Percentiles rank a stretch among this genome's conserved stretches.
Evolutionary conservation across 495 filamentous ascomycete species (phyloP).

Genomic region (Entonaema liquescens): DNA sequence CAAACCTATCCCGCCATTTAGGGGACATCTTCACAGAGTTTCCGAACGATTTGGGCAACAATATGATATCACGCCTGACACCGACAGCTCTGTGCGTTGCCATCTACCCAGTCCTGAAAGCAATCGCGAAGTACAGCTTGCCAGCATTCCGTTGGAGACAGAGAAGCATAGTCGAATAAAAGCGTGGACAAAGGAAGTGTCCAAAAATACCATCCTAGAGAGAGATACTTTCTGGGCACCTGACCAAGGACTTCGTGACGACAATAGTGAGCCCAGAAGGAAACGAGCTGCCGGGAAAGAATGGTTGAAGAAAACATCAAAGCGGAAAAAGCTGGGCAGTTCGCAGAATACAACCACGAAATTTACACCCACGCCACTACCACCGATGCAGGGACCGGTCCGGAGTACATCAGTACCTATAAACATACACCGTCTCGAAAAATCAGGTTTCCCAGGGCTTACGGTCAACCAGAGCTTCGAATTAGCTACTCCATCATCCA

Average conservation of each 20-base stretch:
- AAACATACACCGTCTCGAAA: neutral
- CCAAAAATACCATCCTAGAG: slow-evolving; percentile 12
- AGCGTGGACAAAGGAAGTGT: slow-evolving; percentile 38
- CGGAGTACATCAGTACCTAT: slow-evolving; percentile 21
- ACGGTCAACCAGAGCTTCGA: slow-evolving; percentile 37
- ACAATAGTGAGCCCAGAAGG: neutral
- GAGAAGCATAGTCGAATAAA: slow-evolving; percentile 35
- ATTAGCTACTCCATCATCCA: slow-evolving; percentile 40
- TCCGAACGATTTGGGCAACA: neutral
- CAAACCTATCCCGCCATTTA: slow-evolving; percentile 13
- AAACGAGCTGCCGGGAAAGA: slow-evolving; percentile 35
- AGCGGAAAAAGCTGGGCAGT: slow-evolving; percentile 29
- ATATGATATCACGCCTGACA: slow-evolving; percentile 21
- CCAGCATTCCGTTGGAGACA: neutral
- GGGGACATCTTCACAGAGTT: slow-evolving; percentile 1
- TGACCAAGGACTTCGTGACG: neutral
- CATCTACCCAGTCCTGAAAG: slow-evolving; percentile 45
- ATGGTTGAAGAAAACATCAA: slow-evolving; percentile 42
- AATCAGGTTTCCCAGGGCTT: neutral
- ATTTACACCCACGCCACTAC: slow-evolving; percentile 38
- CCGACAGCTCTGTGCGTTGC: slow-evolving; percentile 33
- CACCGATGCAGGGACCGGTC: neutral
- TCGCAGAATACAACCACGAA: slow-evolving; percentile 21
- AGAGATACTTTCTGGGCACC: slow-evolving; percentile 46
- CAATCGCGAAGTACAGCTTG: slow-evolving; percentile 29